Evolutionary conservation across 345 rosid genomes (phyloP).

Genomic region (Aethionema arabicum): DNA sequence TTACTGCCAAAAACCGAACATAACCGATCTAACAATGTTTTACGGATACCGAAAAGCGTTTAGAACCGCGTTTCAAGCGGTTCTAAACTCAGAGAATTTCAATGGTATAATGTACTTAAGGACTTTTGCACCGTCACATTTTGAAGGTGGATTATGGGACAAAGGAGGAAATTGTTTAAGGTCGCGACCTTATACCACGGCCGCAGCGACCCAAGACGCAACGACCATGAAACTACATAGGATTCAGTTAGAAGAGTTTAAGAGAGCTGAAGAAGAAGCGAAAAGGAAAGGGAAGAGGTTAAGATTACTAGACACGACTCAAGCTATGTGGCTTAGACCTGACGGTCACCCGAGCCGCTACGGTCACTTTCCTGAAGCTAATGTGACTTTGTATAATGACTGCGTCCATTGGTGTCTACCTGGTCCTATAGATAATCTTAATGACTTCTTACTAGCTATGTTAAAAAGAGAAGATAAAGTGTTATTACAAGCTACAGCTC

Average conservation of each 20-base stretch:
- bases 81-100: constrained; percentile 49
- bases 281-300: constrained; percentile 50
- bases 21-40: constrained; percentile 56
- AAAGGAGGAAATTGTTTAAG: constrained; percentile 76
- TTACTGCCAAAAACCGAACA: constrained; percentile 50
- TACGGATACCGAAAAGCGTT: constrained; percentile 68
- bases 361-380: constrained; percentile 65
- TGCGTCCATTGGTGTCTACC: constrained; percentile 97
- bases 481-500: constrained; percentile 35
- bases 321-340: constrained; percentile 60
- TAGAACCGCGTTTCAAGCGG: constrained; percentile 62
- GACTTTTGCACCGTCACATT: constrained; percentile 75
- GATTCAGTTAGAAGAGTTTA: constrained; percentile 74
- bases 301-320: constrained; percentile 60
- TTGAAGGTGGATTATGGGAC: constrained; percentile 79
- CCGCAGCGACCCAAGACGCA: constrained; percentile 60
- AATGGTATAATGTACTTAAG: constrained; percentile 63
- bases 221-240: constrained; percentile 50
- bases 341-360: constrained; percentile 84
- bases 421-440: constrained; percentile 83
- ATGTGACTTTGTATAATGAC: constrained; percentile 72
- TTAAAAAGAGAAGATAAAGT: constrained; percentile 63
- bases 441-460: constrained; percentile 77
- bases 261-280: constrained; percentile 56
- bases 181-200: constrained; percentile 50